These are phyloP conservation scores for Biscogniauxia marginata DNA, from an alignment of 2,329 filamentous ascomycete genomes.

Conservation along the genomic window DNA sequence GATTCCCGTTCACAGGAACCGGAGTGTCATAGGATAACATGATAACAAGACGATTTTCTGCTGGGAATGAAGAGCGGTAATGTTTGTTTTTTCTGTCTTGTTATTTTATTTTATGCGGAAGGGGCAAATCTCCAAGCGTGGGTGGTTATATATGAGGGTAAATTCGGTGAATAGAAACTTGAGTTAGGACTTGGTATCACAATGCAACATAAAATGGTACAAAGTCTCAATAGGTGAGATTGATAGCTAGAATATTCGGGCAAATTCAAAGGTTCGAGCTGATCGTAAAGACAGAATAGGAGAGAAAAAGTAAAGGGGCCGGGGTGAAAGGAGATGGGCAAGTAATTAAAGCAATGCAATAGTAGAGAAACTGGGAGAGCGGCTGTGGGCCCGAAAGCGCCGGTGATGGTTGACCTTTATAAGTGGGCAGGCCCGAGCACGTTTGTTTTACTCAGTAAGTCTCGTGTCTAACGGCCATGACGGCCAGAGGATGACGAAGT, in stretches of 20 bases:
- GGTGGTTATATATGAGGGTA: too few species aligned
- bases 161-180: too few species aligned
- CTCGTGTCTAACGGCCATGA: slow-evolving; percentile 1
- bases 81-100: background rate
- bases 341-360: slow-evolving; percentile 21
- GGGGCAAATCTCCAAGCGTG: too few species aligned
- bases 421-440: slow-evolving; percentile 18
- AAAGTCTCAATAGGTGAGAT: too few species aligned
- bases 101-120: too few species aligned
- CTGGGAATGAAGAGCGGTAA: background rate
- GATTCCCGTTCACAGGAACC: slow-evolving; percentile 43
- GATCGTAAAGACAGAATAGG: slow-evolving; percentile 2
- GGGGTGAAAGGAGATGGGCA: slow-evolving; percentile 18
- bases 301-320: slow-evolving; percentile 1
- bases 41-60: background rate
- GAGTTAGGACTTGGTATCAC: too few species aligned
- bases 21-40: slow-evolving; percentile 54
- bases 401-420: slow-evolving; percentile 21
- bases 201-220: too few species aligned
- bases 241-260: slow-evolving; percentile 1
- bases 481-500: slow-evolving; percentile 18
- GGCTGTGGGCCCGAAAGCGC: slow-evolving; percentile 16
- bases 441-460: background rate
- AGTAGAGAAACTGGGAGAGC: slow-evolving; percentile 19
- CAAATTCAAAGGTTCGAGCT: slow-evolving; percentile 3